These are phyloP conservation scores for Daedaleopsis nitida DNA, from an alignment of 768 basidiomycete species.

Conservation along the genomic window DNA sequence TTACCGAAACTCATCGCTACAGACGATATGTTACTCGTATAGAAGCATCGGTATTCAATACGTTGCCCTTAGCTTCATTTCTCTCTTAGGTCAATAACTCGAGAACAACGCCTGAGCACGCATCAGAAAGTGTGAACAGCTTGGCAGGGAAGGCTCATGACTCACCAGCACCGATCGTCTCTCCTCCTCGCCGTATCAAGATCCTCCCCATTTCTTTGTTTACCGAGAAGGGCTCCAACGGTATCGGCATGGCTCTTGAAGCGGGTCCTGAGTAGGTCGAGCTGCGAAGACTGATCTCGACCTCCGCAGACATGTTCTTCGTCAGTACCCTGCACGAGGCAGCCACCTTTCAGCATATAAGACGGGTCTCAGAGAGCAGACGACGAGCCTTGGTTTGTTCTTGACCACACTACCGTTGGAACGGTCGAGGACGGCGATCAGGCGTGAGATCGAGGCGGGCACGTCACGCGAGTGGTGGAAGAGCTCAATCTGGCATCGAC, in stretches of 20 bases:
- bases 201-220: conserved; percentile 98
- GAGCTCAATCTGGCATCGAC: conserved; percentile 69
- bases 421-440: conserved; percentile 80
- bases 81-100: conserved; percentile 5
- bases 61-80: background rate
- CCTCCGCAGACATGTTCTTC: conserved; percentile 84
- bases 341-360: conserved; percentile 7
- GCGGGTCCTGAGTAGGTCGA: conserved; percentile 50
- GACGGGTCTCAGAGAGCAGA: background rate
- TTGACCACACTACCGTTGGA: conserved; percentile 72
- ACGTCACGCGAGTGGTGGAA: conserved; percentile 95
- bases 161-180: conserved; percentile 88
- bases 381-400: conserved; percentile 73
- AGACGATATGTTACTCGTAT: background rate
- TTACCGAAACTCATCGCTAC: background rate
- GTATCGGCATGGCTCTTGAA: conserved; percentile 58
- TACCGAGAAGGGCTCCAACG: conserved; percentile 79
- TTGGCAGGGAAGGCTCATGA: background rate
- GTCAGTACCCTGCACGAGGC: conserved; percentile 65
- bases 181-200: conserved; percentile 83
- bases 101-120: conserved; percentile 17
- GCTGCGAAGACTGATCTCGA: conserved; percentile 76
- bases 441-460: conserved; percentile 82
- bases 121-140: background rate
- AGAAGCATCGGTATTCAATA: background rate